Percentiles rank a stretch among this genome's conserved stretches.
phyloP scores from a whole-genome alignment of 768 basidiomycete genomes.

The Chalciporus piperatus region DNA sequence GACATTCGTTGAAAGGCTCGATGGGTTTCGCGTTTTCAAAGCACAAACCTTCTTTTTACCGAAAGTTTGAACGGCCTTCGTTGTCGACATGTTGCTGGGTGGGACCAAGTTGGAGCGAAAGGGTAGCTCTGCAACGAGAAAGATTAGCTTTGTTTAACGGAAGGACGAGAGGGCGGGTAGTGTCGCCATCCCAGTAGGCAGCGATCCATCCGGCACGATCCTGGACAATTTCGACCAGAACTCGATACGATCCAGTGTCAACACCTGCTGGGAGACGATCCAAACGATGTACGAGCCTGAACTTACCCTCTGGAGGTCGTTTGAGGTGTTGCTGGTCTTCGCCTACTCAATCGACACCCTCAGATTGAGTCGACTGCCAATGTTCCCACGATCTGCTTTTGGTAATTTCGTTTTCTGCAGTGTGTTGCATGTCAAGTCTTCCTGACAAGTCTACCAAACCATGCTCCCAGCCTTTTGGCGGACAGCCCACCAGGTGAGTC shows the following conservation, averaged over 20 bases:
- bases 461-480: slow-evolving; percentile 22
- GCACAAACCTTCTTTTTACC: slow-evolving; percentile 96
- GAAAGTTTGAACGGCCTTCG: slow-evolving; percentile 96
- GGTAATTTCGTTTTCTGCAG: slow-evolving; percentile 12
- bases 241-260: not conserved
- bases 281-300: slow-evolving; percentile 8
- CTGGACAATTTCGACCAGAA: slow-evolving; percentile 22
- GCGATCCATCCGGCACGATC: slow-evolving; percentile 40
- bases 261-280: not conserved
- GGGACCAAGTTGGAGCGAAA: slow-evolving; percentile 13
- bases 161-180: not conserved
- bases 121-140: slow-evolving; percentile 15
- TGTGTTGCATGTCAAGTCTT: not conserved
- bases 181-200: slow-evolving; percentile 35
- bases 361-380: not conserved
- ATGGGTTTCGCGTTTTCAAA: not conserved
- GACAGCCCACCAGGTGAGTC: slow-evolving; percentile 12
- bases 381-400: slow-evolving; percentile 27
- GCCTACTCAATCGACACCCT: slow-evolving; percentile 1
- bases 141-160: slow-evolving; percentile 17
- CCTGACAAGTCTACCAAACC: not conserved
- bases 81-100: slow-evolving; percentile 58
- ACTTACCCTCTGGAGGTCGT: slow-evolving; percentile 41
- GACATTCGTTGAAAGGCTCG: slow-evolving; percentile 1
- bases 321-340: slow-evolving; percentile 25